phyloP scores from a whole-genome alignment of 371 early-diverging fungal genomes.

The Apophysomyces variabilis region DNA sequence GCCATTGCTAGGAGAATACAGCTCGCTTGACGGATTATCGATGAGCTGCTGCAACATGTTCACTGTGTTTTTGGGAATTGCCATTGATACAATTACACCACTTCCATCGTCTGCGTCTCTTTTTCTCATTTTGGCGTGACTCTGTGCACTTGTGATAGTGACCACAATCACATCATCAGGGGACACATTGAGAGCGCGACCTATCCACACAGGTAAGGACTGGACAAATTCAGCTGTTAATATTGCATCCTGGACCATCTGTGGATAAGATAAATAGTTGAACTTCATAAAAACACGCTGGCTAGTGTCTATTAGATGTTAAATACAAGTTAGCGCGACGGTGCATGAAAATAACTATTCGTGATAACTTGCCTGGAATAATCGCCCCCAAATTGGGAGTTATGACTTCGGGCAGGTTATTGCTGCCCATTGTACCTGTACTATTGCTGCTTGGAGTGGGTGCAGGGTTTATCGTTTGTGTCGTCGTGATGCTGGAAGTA shows the following conservation, averaged over 20 bases:
- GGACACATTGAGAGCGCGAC: conserved; percentile 29
- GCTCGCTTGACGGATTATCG: conserved; percentile 23
- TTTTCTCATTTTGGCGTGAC: conserved; percentile 15
- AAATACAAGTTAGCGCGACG: not conserved
- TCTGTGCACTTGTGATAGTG: conserved; percentile 41
- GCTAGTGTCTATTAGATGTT: conserved; percentile 17
- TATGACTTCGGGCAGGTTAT: conserved; percentile 45
- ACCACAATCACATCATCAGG: conserved; percentile 52
- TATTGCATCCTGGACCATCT: conserved; percentile 50
- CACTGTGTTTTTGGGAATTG: conserved; percentile 35
- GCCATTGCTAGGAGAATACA: conserved; percentile 43
- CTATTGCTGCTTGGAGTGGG: conserved; percentile 1
- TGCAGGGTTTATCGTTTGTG: conserved; percentile 13
- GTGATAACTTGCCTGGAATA: conserved; percentile 36
- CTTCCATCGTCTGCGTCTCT: conserved; percentile 17
- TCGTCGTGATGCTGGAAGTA: conserved; percentile 2
- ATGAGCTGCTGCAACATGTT: conserved; percentile 29
- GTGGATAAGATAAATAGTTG: conserved; percentile 42
- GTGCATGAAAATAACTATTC: not conserved
- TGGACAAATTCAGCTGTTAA: conserved; percentile 55
- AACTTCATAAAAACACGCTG: conserved; percentile 48
- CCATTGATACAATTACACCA: conserved; percentile 47
- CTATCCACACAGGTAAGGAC: conserved; percentile 36
- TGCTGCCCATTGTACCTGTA: not conserved
- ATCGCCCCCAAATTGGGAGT: conserved; percentile 52